Evolutionary conservation across 2,329 filamentous ascomycete species (phyloP), one percentile per base, ranked within the genome.

Genomic region (Diaporthe sp.): DNA sequence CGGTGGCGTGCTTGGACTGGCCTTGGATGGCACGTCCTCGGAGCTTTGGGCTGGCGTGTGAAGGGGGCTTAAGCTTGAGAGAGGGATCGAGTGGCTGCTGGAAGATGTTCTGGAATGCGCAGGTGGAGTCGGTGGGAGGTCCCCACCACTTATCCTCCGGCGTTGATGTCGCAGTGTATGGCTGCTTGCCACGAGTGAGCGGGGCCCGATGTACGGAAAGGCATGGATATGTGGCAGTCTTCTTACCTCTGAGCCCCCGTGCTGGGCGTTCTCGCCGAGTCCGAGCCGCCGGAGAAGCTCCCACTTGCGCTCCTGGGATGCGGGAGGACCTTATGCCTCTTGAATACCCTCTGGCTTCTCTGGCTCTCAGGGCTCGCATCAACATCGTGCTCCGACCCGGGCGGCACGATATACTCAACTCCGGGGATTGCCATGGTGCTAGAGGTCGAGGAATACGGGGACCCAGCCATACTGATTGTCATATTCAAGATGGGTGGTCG

Each of bases 121-220:
- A 22, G 91, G 91, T 63, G 91, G 91, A 37, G 91, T 93, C n/a
- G 91, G 91, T 55, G 91, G 91, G 51, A 89, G 84, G 78, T 87
- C 87, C 25, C 88, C 86, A 51, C 83, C 84, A 68, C 84, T 84
- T 76, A 87, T 84, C 57, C 84, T 84, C 72, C 83, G 84, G 61
- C 84, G 80, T 73, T 87, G 85, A 76, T 85, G 86, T 77, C 85
- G 86, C 71, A 85, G 81, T 28, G 81, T 84, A 75, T 84, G 83
- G 15, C 85, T 82, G 76, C 83, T 86, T 20, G 84, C 81, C 20
- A 83, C 79, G 68, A 85, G 84, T 65, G 82, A 82, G 77, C 79
- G 79, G 47, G 79, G 78, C 49, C 51, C 65, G 8, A 55, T 17
- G 60, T 79, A 31, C 55, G 73, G 44, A 74, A 78, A 47, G 78